Evolutionary conservation across 495 filamentous ascomycete genomes (phyloP).

Genomic region (Jackrogersella multiformis): DNA sequence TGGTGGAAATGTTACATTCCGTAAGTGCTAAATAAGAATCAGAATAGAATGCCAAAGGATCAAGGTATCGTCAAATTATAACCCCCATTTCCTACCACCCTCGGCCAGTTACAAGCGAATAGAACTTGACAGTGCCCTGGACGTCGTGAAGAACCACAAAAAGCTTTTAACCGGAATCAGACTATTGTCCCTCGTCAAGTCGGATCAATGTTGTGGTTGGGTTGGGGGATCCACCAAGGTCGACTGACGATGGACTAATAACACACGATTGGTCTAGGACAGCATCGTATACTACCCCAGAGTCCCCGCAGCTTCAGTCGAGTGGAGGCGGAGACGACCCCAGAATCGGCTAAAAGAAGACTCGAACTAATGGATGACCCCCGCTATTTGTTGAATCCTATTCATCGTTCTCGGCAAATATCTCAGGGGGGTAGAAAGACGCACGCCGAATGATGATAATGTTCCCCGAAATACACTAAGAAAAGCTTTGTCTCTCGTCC

Average conservation of each 20-base stretch:
- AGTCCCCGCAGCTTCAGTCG: slow-evolving; percentile 27
- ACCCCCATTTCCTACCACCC: not conserved
- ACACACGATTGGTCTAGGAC: not conserved
- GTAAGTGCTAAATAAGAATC: not conserved
- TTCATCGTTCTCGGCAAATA: slow-evolving; percentile 29
- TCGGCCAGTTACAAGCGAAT: not conserved
- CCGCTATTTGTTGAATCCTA: slow-evolving; percentile 10
- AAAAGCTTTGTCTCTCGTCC: not conserved
- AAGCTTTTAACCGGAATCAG: slow-evolving; percentile 17
- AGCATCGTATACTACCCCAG: slow-evolving; percentile 16
- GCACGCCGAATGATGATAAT: not conserved
- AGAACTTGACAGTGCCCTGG: not conserved
- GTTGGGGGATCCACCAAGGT: slow-evolving; percentile 2
- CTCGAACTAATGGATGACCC: slow-evolving; percentile 13
- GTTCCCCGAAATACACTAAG: not conserved
- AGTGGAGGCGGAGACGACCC: slow-evolving; percentile 21
- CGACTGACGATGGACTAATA: not conserved
- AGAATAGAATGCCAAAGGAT: not conserved
- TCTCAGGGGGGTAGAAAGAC: not conserved
- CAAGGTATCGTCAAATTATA: not conserved
- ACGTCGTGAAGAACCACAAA: too few relatives aligned
- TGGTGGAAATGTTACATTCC: slow-evolving; percentile 32
- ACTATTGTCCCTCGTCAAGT: too few relatives aligned
- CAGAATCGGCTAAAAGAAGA: slow-evolving; percentile 33
- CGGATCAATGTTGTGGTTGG: not conserved